Evolutionary conservation across 2,329 filamentous ascomycete genomes (phyloP), one percentile per base, ranked within the genome.

Genomic region (Spiromastix sp.): DNA sequence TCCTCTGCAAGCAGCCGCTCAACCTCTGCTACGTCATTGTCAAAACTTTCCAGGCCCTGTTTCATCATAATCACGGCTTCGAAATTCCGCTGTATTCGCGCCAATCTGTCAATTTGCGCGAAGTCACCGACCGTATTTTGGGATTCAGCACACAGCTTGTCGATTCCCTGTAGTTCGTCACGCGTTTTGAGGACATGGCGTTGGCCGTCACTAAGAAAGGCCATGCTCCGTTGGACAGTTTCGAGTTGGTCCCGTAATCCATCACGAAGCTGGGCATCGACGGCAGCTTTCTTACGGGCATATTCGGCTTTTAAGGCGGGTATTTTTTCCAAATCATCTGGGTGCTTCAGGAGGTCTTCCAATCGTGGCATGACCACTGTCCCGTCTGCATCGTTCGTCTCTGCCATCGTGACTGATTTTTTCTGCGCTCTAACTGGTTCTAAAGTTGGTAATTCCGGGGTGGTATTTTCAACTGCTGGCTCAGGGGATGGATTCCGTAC

Each of bases 111-210:
- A 46, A 93, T 91, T 61, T 94, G 85, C 37, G 89, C 89, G 61
- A 98, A 96, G 67, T 98, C 91, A 53, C 83, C 79, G 52, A 98
- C 94, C 77, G 95, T 95, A 56, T 85, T 85, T 67, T 96, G 89
- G 36, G 87, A 87, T 63, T 98, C 93, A 44, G 87, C 86, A 66
- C 91, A 98, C 45, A 98, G 75, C 64, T 85, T 86, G 67, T 98
- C 91, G 52, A 98, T 96, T 64, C 89, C 93, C 70, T 93, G 86
- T 77, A 98, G 91, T 66, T 98, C 91, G 47, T 96, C 89, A 61
- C 93, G 94, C 63, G 95, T 95, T 50, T 82, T 76, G 55, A 85
- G 81, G 22, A 98, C 84, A 42, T 85, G 85, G 59, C 87, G 83
- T 61, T 96, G 87, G 38, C 87, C 87, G 55, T 95, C 86, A 29